Evolutionary conservation across 2,329 filamentous ascomycete species (phyloP), one percentile per base, ranked within the genome.

Genomic region (Aspergillus sp.): DNA sequence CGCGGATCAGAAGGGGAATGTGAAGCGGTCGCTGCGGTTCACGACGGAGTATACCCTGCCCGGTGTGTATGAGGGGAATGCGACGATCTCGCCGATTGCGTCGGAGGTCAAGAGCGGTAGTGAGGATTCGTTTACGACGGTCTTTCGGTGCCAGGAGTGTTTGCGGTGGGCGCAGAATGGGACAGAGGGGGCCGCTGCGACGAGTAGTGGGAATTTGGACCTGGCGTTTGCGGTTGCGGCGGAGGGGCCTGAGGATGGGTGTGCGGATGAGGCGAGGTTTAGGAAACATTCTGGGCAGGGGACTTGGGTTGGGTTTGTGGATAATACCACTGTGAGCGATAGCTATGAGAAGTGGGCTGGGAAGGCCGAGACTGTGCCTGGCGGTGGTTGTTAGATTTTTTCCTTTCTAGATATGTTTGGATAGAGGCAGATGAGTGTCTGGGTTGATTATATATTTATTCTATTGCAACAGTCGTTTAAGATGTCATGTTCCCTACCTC

Each of bases 81-180:
- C 86, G 7, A 84, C 78, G 36, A 68, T 89, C 22, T 86, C 82
- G 0, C 81, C 85, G 61, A 82, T 89, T 59, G 83, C 81, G 13
- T 81, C 82, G 9, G 80, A 74, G 22, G 76, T 88, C 55, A n/a
- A n/a, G n/a, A n/a, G n/a, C n/a, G n/a, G n/a, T n/a, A 86, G 82
- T 63, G 76, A 78, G 15, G 84, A 81, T 26, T 76, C 82, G 61
- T 90, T 84, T 68, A 82, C 82, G 45, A 67, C 89, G 49, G 80
- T 88, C n/a, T 90, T 88, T 74, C 80, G 84, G 45, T 90, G 87
- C 71, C 71, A 85, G 61, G 78, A 79, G 61, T 86, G 83, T 67
- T 74, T 84, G 24, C 65, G 75, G 1, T 86, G 83, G 80, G 71
- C 81, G 61, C 76, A 84, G 44, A 74, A 78, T 32, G 80, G 79